Percentiles rank a stretch among this genome's conserved stretches.
phyloP scores from a whole-genome alignment of 306 rosid genomes.

The Dalbergia cultrata region DNA sequence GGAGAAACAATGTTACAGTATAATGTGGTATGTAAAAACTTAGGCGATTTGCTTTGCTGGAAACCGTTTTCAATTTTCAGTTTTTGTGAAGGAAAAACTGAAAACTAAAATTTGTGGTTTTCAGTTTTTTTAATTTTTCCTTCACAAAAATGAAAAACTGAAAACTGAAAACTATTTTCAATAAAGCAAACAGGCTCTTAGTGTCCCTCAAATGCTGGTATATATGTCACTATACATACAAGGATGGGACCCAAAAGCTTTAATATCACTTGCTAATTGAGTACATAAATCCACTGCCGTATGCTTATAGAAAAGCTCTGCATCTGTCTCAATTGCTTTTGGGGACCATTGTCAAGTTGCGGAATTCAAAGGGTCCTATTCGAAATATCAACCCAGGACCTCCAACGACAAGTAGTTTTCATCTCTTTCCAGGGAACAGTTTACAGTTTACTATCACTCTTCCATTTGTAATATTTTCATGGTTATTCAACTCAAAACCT shows the following conservation, averaged over 20 bases:
- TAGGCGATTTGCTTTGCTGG: too few relatives aligned
- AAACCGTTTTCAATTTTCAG: too few relatives aligned
- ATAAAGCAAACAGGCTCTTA: too few relatives aligned
- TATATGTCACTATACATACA: not conserved
- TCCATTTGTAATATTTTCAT: not conserved
- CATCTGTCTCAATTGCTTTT: not conserved
- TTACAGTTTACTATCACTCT: not conserved
- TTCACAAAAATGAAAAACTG: too few relatives aligned
- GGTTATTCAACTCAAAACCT: not conserved
- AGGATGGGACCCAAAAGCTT: conserved; percentile 32
- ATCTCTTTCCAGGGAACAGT: not conserved
- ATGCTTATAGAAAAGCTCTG: not conserved
- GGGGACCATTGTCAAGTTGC: conserved; percentile 41
- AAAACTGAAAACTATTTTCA: too few relatives aligned
- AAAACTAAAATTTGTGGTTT: too few relatives aligned
- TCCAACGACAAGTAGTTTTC: not conserved
- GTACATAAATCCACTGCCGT: conserved; percentile 7
- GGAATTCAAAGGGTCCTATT: conserved; percentile 30
- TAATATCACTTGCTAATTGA: conserved; percentile 25
- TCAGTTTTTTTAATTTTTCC: too few relatives aligned
- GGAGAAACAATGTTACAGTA: not conserved
- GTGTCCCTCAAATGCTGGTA: not conserved
- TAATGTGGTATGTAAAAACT: not conserved
- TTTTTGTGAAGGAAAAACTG: too few relatives aligned
- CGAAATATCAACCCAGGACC: not conserved